These are phyloP conservation scores for Suhomyces bolitotheri DNA, from an alignment of 1,139 yeast species.

Conservation along the genomic window DNA sequence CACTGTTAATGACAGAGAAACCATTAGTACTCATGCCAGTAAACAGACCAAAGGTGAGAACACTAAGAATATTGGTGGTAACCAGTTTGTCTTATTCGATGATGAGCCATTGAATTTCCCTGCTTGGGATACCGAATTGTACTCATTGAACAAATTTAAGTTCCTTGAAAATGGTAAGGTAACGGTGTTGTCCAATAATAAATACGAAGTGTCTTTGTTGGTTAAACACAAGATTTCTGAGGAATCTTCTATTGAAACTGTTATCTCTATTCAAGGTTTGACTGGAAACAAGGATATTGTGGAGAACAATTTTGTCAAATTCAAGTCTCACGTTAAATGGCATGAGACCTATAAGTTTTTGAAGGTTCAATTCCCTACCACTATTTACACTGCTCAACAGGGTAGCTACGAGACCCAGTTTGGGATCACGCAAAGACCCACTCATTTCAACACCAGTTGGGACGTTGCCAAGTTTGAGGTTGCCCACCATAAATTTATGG, in stretches of 20 bases:
- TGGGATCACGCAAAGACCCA: constrained; percentile 87
- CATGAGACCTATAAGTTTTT: constrained; percentile 83
- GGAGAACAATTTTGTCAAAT: constrained; percentile 44
- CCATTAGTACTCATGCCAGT: constrained; percentile 56
- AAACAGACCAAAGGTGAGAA: constrained; percentile 44
- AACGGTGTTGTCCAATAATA: constrained; percentile 53
- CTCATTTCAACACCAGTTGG: constrained; percentile 94
- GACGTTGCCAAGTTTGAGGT: constrained; percentile 96
- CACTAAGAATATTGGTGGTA: constrained; percentile 52
- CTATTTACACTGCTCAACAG: constrained; percentile 61
- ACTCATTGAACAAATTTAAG: constrained; percentile 67
- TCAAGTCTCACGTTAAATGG: constrained; percentile 79
- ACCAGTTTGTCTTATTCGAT: constrained; percentile 76
- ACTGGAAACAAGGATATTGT: constrained; percentile 29
- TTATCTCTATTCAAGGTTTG: constrained; percentile 69
- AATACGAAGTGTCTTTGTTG: constrained; percentile 60
- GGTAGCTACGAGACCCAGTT: constrained; percentile 93
- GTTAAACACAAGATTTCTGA: constrained; percentile 60
- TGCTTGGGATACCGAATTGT: constrained; percentile 97
- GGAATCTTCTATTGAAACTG: constrained; percentile 61
- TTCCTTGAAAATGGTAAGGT: constrained; percentile 48
- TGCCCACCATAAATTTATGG: constrained; percentile 92
- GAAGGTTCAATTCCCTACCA: constrained; percentile 93
- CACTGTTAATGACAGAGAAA: constrained; percentile 58
- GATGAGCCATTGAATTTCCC: constrained; percentile 91